These are phyloP conservation scores for Salvia hispanica DNA, from an alignment of 257 asterid species.

Conservation along the genomic window DNA sequence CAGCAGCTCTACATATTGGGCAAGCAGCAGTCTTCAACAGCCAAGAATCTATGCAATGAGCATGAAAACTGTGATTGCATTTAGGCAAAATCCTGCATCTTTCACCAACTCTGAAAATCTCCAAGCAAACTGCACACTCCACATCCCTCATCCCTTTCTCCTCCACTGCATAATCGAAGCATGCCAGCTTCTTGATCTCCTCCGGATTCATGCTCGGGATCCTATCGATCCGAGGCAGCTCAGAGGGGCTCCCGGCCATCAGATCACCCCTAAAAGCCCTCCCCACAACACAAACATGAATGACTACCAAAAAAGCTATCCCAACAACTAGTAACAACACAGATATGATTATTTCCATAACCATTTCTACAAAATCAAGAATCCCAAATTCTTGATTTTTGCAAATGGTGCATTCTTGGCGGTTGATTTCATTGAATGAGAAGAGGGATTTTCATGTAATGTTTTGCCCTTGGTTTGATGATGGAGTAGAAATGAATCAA, in stretches of 20 bases:
- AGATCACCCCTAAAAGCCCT: constrained; percentile 46
- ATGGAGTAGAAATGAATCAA: constrained; percentile 34
- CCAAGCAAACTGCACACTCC: constrained; percentile 72
- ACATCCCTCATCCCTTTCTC: constrained; percentile 20
- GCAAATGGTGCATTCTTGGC: constrained; percentile 11
- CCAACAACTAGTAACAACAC: constrained; percentile 47
- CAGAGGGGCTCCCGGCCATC: not conserved
- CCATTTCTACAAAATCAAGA: constrained; percentile 35
- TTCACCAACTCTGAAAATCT: constrained; percentile 54
- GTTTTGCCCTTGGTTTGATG: constrained; percentile 1
- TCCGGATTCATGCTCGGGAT: constrained; percentile 46
- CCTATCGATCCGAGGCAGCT: constrained; percentile 20
- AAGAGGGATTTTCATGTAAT: not conserved
- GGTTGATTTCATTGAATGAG: constrained; percentile 18
- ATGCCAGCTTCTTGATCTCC: constrained; percentile 58
- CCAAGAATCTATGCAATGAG: constrained; percentile 69
- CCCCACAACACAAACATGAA: constrained; percentile 65
- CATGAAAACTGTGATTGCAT: constrained; percentile 62
- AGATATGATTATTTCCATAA: constrained; percentile 50
- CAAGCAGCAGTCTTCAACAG: constrained; percentile 56
- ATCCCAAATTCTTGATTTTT: not conserved
- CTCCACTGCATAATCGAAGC: constrained; percentile 48
- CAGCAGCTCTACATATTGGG: constrained; percentile 62
- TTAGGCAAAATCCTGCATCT: constrained; percentile 58
- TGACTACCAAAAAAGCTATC: constrained; percentile 40